phyloP scores from a whole-genome alignment of 352 stramenopile genomes.

The Phytophthora niederhauseri region DNA sequence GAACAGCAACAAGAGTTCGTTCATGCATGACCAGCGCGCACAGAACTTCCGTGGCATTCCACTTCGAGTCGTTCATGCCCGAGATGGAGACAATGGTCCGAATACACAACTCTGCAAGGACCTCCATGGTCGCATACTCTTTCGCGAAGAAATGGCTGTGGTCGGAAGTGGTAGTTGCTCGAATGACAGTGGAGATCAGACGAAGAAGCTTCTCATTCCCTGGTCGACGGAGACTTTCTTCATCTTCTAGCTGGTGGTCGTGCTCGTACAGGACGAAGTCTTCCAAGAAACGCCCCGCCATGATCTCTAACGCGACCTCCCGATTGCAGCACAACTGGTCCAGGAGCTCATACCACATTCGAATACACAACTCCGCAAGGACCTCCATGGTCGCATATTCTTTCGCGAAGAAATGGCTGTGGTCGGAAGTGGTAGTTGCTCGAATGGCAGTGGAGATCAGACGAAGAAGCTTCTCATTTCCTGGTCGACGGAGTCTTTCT shows the following conservation, averaged over 20 bases:
- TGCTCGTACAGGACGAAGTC: conserved; percentile 10
- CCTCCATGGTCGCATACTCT: conserved; percentile 4
- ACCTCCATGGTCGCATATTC: conserved; percentile 6
- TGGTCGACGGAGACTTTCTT: neutral
- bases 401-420: conserved; percentile 14
- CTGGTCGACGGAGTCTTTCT: neutral
- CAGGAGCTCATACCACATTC: conserved; percentile 26
- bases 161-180: conserved; percentile 3
- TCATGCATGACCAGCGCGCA: conserved; percentile 7
- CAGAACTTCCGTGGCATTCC: conserved; percentile 20
- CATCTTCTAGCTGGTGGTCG: neutral
- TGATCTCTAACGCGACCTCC: conserved; percentile 13
- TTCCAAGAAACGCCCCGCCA: conserved; percentile 19
- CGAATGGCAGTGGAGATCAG: conserved; percentile 17
- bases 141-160: conserved; percentile 16
- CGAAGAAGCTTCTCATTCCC: conserved; percentile 4
- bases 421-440: conserved; percentile 8
- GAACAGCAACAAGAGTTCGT: conserved; percentile 2
- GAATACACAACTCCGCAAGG: conserved; percentile 14
- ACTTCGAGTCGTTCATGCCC: conserved; percentile 8
- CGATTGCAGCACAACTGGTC: conserved; percentile 17
- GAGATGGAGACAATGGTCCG: neutral
- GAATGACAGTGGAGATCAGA: conserved; percentile 18
- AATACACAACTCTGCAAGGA: conserved; percentile 16
- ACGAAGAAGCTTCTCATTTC: conserved; percentile 4